Evolutionary conservation across 2,329 filamentous ascomycete genomes (phyloP), one percentile per base, ranked within the genome.

Genomic region (Periglandula ipomoeae): DNA sequence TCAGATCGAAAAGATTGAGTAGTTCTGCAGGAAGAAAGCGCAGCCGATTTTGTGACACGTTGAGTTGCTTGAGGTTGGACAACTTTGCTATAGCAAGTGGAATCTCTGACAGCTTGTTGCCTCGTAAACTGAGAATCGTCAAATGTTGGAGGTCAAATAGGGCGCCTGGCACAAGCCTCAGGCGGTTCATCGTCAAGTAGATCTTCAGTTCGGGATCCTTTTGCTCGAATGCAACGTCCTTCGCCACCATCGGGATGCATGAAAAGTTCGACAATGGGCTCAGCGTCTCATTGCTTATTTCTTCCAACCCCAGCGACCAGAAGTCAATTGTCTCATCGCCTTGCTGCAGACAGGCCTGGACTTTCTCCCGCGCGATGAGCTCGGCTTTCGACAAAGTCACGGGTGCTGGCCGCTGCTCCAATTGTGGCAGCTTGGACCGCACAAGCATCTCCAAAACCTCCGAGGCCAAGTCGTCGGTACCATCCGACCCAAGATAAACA

Each of bases 401-500:
- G 27, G 55, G 53, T 5, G 59, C 53, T 13, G 58, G 58, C 22
- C 59, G 45, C 37, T 47, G 59, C 26, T 65, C 62, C 38, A 71
- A 58, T 48, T 68, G 68, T 0, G 68, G 67, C 15, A 74, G 56
- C 47, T 60, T 68, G 30, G 67, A 55, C 49, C 63, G 61, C 5
- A 59, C 51, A 22, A 63, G 56, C n/a, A 58, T 46, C 23, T 64
- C 61, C 9, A 68, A 52, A 3, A 54, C 55, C 3, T 68, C 67
- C 44, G 63, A 13, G 10, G 26, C 49, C 22, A 61, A 47, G 24
- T 71, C 69, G 22, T 72, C 74, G 10, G 70, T 66, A 27, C 60
- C 65, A 50, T 85, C 83, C 52, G 79, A 84, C 4, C 75, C 79
- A 68, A 88, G 74, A 65, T 76, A 88, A 3, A 89, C 76, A 45